Conservation (phyloP, 371 early-diverging fungal species). For the Mucor indicus region DNA sequence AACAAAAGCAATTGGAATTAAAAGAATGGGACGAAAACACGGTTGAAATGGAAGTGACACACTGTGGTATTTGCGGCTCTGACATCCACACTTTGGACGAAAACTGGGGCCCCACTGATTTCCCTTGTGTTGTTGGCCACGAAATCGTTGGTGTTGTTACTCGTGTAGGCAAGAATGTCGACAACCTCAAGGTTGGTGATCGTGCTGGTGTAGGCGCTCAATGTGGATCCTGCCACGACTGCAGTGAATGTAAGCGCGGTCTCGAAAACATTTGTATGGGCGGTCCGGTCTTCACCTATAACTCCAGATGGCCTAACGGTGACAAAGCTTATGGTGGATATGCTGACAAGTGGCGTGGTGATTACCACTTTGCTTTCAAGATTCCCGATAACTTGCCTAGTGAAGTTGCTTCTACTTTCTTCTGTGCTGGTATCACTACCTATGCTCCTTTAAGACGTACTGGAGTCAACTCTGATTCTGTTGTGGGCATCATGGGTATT, state of each 20-base stretch:
- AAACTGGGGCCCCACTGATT: slow-evolving; percentile 53
- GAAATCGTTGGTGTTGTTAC: slow-evolving; percentile 52
- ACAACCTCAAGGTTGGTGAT: slow-evolving; percentile 54
- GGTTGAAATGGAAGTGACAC: slow-evolving; percentile 44
- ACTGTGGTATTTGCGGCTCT: slow-evolving; percentile 51
- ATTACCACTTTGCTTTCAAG: slow-evolving; percentile 41
- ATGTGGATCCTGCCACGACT: slow-evolving; percentile 34
- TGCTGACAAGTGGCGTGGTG: slow-evolving; percentile 21
- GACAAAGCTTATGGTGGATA: slow-evolving; percentile 50
- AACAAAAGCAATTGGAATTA: slow-evolving; percentile 13
- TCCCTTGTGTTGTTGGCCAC: slow-evolving; percentile 56
- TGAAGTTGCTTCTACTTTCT: slow-evolving; percentile 23
- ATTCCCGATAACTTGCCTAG: slow-evolving; percentile 50
- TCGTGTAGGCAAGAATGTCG: slow-evolving; percentile 40
- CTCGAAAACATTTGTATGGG: slow-evolving; percentile 26
- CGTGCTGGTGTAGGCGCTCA: slow-evolving; percentile 69
- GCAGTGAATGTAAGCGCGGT: slow-evolving; percentile 10
- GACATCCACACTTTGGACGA: slow-evolving; percentile 56
- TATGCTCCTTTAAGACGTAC: slow-evolving; percentile 56
- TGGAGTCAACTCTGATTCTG: slow-evolving; percentile 43
- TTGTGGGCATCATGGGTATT: slow-evolving; percentile 50
- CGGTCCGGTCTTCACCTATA: slow-evolving; percentile 55
- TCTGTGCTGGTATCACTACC: slow-evolving; percentile 15
- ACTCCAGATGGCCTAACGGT: slow-evolving; percentile 47
- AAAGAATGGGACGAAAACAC: slow-evolving; percentile 35